A percentile compares a stretch with the other conserved stretches of the same genome.
Evolutionary conservation across 129 eudicot species (phyloP).

Genomic region (Helichrysum umbraculigerum): DNA sequence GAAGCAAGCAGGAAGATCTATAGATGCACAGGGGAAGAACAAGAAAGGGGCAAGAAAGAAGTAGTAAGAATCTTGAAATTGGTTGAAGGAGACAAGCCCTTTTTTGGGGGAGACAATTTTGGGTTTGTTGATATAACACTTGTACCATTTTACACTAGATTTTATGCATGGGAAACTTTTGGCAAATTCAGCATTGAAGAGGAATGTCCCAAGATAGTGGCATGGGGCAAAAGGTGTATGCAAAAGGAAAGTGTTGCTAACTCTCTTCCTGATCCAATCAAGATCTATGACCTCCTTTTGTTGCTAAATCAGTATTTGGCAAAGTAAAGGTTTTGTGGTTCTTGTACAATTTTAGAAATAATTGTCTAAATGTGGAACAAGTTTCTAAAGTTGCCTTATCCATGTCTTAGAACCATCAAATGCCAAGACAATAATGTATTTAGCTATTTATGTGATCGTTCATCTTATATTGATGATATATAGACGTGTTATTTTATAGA

Average conservation of each 20-base stretch:
- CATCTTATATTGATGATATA: too few species aligned
- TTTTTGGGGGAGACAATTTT: slow-evolving; percentile 39
- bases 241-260: slow-evolving; percentile 40
- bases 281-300: slow-evolving; percentile 33
- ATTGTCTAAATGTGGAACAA: neutral
- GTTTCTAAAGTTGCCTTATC: neutral
- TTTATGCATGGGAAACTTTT: slow-evolving; percentile 39
- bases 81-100: slow-evolving; percentile 40
- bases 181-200: slow-evolving; percentile 41
- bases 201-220: slow-evolving; percentile 35
- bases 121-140: slow-evolving; percentile 42
- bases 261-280: slow-evolving; percentile 33
- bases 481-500: too few species aligned
- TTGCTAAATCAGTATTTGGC: slow-evolving; percentile 20
- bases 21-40: slow-evolving; percentile 34
- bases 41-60: slow-evolving; percentile 31
- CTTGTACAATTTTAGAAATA: neutral
- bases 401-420: neutral
- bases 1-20: slow-evolving; percentile 35
- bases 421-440: neutral
- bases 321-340: slow-evolving; percentile 16
- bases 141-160: slow-evolving; percentile 37
- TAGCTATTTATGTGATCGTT: neutral
- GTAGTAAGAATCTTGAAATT: slow-evolving; percentile 32
- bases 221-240: slow-evolving; percentile 45